Percentiles rank a stretch among this genome's conserved stretches.
Evolutionary conservation across 805 yeast genomes (phyloP).

Genomic region (Yarrowia sp.): DNA sequence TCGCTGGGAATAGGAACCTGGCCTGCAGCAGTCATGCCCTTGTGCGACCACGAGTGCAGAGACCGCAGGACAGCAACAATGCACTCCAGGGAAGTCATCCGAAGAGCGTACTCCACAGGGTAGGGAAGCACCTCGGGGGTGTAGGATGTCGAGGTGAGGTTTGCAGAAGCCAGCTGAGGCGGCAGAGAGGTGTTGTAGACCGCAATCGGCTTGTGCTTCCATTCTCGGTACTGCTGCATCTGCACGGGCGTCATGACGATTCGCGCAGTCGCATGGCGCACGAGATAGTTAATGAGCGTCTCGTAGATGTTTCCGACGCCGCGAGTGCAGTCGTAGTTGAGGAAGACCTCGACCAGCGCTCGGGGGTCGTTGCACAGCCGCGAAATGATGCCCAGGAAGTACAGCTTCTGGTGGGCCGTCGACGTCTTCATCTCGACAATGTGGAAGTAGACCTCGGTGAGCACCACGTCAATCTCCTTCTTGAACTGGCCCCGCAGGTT

Average conservation of each 20-base stretch:
- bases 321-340: slow-evolving; percentile 92
- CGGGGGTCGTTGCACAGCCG: slow-evolving; percentile 85
- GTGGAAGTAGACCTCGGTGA: slow-evolving; percentile 91
- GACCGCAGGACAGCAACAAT: slow-evolving; percentile 81
- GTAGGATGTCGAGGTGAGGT: slow-evolving; percentile 46
- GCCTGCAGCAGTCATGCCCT: slow-evolving; percentile 44
- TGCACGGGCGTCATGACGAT: slow-evolving; percentile 72
- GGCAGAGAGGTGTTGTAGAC: slow-evolving; percentile 72
- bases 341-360: slow-evolving; percentile 84
- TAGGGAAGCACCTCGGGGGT: slow-evolving; percentile 36
- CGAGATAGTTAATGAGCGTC: slow-evolving; percentile 71
- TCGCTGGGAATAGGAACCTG: slow-evolving; percentile 28
- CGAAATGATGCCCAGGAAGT: slow-evolving; percentile 74
- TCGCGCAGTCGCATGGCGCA: slow-evolving; percentile 65
- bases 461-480: slow-evolving; percentile 88
- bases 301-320: slow-evolving; percentile 83
- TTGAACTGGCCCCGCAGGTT: slow-evolving; percentile 85
- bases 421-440: slow-evolving; percentile 89
- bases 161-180: slow-evolving; percentile 72
- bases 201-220: slow-evolving; percentile 54
- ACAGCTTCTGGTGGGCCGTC: slow-evolving; percentile 88
- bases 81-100: slow-evolving; percentile 75
- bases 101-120: slow-evolving; percentile 81
- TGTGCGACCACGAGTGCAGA: slow-evolving; percentile 81
- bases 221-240: slow-evolving; percentile 53